Conservation (phyloP, 2,329 filamentous ascomycete species). For the Falciphora oryzae region DNA sequence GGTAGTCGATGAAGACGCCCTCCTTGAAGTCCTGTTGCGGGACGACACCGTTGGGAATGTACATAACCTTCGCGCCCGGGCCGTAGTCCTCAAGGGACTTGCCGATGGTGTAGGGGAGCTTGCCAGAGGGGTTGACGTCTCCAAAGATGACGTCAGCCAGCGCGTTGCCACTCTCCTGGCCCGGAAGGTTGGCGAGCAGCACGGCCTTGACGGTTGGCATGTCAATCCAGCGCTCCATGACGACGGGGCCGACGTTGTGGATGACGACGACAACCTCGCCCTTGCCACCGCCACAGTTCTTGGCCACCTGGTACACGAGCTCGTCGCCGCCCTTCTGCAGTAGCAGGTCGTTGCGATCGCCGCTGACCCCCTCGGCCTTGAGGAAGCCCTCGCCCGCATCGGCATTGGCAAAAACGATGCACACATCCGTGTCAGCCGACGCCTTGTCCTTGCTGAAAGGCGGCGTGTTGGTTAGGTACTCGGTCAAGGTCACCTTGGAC, state of each 20-base stretch:
- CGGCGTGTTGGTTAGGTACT: constrained; percentile 48
- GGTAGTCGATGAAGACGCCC: constrained; percentile 83
- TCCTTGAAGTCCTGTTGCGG: constrained; percentile 82
- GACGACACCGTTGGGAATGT: constrained; percentile 59
- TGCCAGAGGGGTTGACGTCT: constrained; percentile 67
- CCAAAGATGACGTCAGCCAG: constrained; percentile 77
- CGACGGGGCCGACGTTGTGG: constrained; percentile 77
- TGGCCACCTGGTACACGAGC: constrained; percentile 66
- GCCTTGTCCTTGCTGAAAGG: constrained; percentile 33
- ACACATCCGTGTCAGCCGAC: constrained; percentile 63
- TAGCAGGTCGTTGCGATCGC: constrained; percentile 71
- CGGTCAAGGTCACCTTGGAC: constrained; percentile 50
- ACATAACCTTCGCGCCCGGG: constrained; percentile 61
- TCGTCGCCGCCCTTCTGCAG: constrained; percentile 73
- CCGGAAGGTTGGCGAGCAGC: constrained; percentile 77
- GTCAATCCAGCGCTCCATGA: constrained; percentile 76
- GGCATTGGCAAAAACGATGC: constrained; percentile 80
- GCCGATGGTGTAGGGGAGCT: constrained; percentile 82
- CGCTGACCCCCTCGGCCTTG: constrained; percentile 57
- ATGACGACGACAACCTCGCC: constrained; percentile 76
- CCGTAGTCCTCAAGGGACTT: constrained; percentile 72
- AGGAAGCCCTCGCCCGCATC: constrained; percentile 78
- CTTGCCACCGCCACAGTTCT: constrained; percentile 55
- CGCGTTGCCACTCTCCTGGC: constrained; percentile 80
- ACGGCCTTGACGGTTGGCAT: constrained; percentile 72